Conservation (phyloP, 2,329 filamentous ascomycete species). For the Fusarium sp. region DNA sequence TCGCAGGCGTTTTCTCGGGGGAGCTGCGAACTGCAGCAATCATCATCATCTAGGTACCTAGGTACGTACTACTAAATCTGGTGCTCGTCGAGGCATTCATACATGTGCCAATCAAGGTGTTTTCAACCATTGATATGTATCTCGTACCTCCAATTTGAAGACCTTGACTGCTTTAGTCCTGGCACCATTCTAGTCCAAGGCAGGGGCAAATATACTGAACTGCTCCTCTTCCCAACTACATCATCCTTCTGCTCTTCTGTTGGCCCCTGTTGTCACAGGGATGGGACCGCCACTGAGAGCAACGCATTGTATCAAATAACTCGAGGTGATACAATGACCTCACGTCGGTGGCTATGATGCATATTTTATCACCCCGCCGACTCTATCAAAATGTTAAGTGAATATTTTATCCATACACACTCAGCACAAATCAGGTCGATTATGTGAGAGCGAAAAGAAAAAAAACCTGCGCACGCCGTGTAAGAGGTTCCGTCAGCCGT, state of each 20-base stretch:
- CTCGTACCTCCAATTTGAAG: background rate
- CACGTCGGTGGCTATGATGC: constrained; percentile 10
- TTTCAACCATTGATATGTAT: constrained; percentile 5
- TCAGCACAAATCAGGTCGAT: background rate
- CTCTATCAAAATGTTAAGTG: background rate
- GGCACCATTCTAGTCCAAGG: constrained; percentile 22
- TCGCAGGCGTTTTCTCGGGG: background rate
- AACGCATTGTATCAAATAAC: constrained; percentile 1
- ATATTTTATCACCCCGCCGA: background rate
- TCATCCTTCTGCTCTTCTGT: constrained; percentile 15
- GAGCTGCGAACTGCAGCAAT: background rate
- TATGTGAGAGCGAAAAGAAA: background rate
- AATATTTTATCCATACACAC: background rate
- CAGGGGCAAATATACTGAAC: constrained; percentile 22
- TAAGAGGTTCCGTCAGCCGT: constrained; percentile 11
- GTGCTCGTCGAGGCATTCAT: too few species aligned
- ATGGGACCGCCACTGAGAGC: constrained; percentile 14
- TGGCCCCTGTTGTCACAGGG: constrained; percentile 15
- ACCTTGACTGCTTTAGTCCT: constrained; percentile 23
- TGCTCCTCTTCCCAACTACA: constrained; percentile 9
- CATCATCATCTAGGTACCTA: background rate
- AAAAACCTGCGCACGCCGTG: constrained; percentile 1
- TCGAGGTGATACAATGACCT: constrained; percentile 11
- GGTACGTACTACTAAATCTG: background rate
- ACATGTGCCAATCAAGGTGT: constrained; percentile 15